Percentiles rank a stretch among this genome's conserved stretches.
These are phyloP conservation scores for Schizochytrium sp. DNA, from an alignment of 108 stramenopile genomes.

Conservation along the genomic window DNA sequence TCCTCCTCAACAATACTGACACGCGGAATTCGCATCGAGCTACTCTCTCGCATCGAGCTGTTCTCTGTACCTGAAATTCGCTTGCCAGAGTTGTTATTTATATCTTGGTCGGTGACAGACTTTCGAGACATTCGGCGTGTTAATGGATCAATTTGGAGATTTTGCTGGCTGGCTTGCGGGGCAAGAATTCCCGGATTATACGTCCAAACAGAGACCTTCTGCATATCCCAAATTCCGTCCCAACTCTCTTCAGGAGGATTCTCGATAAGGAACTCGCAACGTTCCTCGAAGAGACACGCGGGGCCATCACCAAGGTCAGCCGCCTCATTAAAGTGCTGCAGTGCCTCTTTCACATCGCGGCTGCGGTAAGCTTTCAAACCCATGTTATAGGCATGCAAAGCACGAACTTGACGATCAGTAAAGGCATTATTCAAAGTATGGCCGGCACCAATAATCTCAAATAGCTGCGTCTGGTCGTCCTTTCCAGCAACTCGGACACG, in stretches of 20 bases:
- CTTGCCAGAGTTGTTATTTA: no score
- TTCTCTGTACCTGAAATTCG: no score
- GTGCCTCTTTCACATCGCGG: slow-evolving; percentile 3
- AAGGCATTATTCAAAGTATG: neutral
- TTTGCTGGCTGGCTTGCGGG: neutral
- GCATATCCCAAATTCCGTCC: slow-evolving; percentile 61
- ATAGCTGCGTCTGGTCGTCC: slow-evolving; percentile 6
- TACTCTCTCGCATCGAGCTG: no score
- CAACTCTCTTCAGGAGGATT: slow-evolving; percentile 23
- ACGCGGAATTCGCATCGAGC: no score
- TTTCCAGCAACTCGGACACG: slow-evolving; percentile 24
- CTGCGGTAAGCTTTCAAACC: slow-evolving; percentile 9
- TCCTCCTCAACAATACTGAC: no score
- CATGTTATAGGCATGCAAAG: neutral
- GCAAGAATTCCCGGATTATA: slow-evolving; percentile 35
- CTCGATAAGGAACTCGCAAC: slow-evolving; percentile 30
- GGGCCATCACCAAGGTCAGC: slow-evolving; percentile 48
- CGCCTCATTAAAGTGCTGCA: neutral
- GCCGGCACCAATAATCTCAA: slow-evolving; percentile 2
- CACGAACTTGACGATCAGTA: neutral
- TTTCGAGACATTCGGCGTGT: neutral
- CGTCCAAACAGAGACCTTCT: slow-evolving; percentile 36
- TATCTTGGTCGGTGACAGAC: no score
- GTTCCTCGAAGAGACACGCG: slow-evolving; percentile 41
- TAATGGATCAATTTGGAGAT: neutral